Base-by-base conservation (phyloP, 371 early-diverging fungal species). In the Nematocida minor region DNA sequence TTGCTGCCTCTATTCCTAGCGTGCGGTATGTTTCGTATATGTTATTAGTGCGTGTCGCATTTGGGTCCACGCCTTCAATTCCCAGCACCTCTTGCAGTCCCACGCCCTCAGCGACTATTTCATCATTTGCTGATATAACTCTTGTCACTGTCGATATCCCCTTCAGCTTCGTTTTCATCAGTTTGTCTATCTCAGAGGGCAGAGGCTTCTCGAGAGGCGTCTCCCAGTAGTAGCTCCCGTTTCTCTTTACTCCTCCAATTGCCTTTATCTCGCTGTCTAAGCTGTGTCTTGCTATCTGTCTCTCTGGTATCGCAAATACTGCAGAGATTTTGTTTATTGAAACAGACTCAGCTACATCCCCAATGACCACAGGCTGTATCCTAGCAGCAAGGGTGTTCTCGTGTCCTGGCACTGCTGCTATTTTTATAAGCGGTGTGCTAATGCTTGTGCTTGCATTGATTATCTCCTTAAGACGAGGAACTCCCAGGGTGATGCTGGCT, bases 401-500 rank as follows among this genome's bases (percentile, higher is more conserved):
- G 27, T 60, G n/a, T 18, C 38, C 74, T 7, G 32, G 16, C 36
- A 54, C 0, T 0, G 48, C 18, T 1, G n/a, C n/a, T 2, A 79
- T 46, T 18, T 87, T 89, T 71, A 96, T 94, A 81, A 96, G 91
- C 0, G 99, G 97, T 0, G 96, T 96, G 38, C 89, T 89, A 64
- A 98, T 96, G 47, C 91, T 91, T 3, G 51, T 40, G 41, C 64
- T 68, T 20, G 83, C 84, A 82, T 86, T 86, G 14, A 87, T 93
- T 83, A 94, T 93, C 87, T 93, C 94, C 86, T 96, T 96, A 85
- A 97, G 91, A 84, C 97, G 91, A 2, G 99, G 99, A 55, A 98
- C 97, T 88, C 99, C 99, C 79, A 95, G 89, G 0, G 99, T 95
- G 78, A 96, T 91, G 89, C 94, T 98, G 94, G 94, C 94, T 82